Percentiles rank a stretch among this genome's conserved stretches.
These are phyloP conservation scores for Aphanomyces stellatus DNA, from an alignment of 352 stramenopile species.

Conservation along the genomic window DNA sequence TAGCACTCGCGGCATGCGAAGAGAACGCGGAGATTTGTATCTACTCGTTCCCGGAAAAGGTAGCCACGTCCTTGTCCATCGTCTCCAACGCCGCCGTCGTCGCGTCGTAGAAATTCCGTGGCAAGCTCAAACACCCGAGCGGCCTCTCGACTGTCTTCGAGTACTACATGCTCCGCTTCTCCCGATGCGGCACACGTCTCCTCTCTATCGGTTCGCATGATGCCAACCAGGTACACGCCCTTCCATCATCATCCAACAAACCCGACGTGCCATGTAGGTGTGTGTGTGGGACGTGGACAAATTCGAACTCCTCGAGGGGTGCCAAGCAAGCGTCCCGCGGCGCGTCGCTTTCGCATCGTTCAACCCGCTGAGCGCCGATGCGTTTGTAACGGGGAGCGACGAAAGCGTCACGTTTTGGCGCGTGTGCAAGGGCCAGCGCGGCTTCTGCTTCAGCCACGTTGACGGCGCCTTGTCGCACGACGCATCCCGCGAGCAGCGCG, in stretches of 20 bases:
- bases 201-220: slow-evolving; percentile 36
- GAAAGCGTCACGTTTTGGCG: slow-evolving; percentile 64
- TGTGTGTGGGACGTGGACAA: slow-evolving; percentile 62
- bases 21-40: slow-evolving; percentile 45
- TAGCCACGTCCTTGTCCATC: not conserved
- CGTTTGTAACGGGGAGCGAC: slow-evolving; percentile 53
- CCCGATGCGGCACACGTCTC: slow-evolving; percentile 47
- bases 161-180: slow-evolving; percentile 61
- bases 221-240: slow-evolving; percentile 2
- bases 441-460: slow-evolving; percentile 24
- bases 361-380: slow-evolving; percentile 43
- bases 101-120: slow-evolving; percentile 34
- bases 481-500: not conserved
- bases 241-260: not conserved
- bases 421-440: slow-evolving; percentile 32
- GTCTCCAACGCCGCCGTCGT: not conserved
- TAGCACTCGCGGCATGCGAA: slow-evolving; percentile 48
- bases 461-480: not conserved
- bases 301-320: slow-evolving; percentile 40
- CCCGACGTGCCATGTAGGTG: not conserved
- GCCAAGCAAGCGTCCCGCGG: slow-evolving; percentile 24
- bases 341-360: slow-evolving; percentile 56
- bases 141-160: slow-evolving; percentile 31
- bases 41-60: slow-evolving; percentile 68
- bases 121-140: slow-evolving; percentile 26